Conservation (phyloP, 176 grass and related monocot genomes). For the Chrysopogon serrulatus region DNA sequence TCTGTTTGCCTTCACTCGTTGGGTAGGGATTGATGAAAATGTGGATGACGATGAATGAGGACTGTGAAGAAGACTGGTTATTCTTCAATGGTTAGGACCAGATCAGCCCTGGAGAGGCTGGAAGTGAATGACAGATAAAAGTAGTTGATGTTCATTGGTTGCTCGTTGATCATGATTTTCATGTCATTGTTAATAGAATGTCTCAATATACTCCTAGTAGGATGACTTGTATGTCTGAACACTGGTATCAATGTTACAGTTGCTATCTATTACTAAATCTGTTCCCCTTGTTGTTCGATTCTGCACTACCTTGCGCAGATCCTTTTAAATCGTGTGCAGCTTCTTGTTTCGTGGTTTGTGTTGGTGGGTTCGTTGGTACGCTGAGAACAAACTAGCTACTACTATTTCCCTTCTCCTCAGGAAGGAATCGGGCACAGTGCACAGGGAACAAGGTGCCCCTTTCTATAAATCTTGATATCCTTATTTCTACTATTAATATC, state of each 20-base stretch:
- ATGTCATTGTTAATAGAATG: constrained; percentile 13
- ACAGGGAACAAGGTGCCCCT: not conserved
- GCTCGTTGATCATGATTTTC: not conserved
- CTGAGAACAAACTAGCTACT: not conserved
- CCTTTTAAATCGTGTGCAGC: not conserved
- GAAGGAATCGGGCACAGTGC: not conserved
- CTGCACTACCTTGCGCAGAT: not conserved
- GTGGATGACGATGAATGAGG: constrained; percentile 49
- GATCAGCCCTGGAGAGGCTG: not conserved
- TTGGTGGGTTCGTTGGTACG: not conserved
- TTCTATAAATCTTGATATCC: not conserved
- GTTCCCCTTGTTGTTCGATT: not conserved
- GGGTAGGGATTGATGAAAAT: constrained; percentile 83
- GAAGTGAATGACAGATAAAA: not conserved
- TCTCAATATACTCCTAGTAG: not conserved
- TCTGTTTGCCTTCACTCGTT: constrained; percentile 91
- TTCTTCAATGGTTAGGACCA: not conserved
- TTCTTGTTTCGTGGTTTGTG: not conserved
- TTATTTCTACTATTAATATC: not conserved
- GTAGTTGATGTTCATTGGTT: constrained; percentile 21
- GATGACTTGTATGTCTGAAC: not conserved
- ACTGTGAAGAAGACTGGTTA: not conserved
- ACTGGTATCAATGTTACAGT: not conserved
- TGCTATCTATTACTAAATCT: not conserved
- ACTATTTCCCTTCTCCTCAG: not conserved